Conservation (phyloP, 345 rosid species). For the Litchi chinensis region DNA sequence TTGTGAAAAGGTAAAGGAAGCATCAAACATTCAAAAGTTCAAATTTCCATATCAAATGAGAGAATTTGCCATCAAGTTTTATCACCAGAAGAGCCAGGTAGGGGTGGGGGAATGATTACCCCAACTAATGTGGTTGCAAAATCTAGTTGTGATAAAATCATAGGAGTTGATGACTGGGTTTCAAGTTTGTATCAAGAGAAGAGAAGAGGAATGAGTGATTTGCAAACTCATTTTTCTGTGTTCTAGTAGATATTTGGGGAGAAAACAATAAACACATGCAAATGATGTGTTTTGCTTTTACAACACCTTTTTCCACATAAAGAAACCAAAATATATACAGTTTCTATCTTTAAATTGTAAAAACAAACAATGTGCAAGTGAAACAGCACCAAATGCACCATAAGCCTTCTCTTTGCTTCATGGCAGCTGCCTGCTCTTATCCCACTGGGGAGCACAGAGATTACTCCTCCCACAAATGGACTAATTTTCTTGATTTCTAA, state of each 20-base stretch:
- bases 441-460: neutral
- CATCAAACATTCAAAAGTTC: neutral
- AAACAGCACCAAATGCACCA: too few species aligned
- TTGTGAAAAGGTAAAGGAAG: neutral
- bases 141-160: too few species aligned
- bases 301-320: too few species aligned
- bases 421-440: neutral
- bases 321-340: too few species aligned
- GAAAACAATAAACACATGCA: too few species aligned
- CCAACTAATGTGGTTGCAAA: neutral
- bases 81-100: neutral
- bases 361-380: too few species aligned
- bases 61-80: constrained; percentile 9
- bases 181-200: neutral
- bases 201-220: neutral
- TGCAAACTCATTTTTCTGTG: too few species aligned
- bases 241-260: too few species aligned
- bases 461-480: neutral
- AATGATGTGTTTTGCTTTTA: too few species aligned
- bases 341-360: too few species aligned
- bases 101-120: neutral
- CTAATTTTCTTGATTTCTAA: neutral
- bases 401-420: neutral
- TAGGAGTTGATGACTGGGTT: neutral
- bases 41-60: neutral